A percentile compares a stretch with the other conserved stretches of the same genome.
These are phyloP conservation scores for Exserohilum rostratum DNA, from an alignment of 2,329 filamentous ascomycete genomes.

Conservation along the genomic window DNA sequence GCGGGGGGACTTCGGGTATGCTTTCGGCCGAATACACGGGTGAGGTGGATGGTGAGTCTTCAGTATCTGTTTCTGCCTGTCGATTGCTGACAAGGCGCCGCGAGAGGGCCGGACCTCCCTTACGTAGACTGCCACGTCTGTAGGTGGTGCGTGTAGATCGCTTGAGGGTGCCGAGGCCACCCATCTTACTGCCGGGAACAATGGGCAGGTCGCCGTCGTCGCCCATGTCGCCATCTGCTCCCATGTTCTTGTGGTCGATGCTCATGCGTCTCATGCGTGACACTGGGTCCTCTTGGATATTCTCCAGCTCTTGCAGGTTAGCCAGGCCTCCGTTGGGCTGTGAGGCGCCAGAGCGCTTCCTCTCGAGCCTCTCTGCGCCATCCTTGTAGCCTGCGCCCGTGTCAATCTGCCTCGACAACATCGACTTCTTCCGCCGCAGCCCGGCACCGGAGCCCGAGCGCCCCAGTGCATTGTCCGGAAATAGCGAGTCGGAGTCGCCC, in stretches of 20 bases:
- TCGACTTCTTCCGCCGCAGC: conserved; percentile 87
- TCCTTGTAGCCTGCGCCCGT: conserved; percentile 77
- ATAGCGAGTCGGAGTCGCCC: conserved; percentile 67
- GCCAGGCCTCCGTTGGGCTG: conserved; percentile 58
- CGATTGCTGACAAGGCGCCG: conserved; percentile 67
- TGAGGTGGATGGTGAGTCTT: conserved; percentile 58
- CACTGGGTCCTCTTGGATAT: conserved; percentile 79
- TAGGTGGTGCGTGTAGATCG: conserved; percentile 93
- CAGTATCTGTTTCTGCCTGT: conserved; percentile 66
- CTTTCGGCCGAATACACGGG: conserved; percentile 48
- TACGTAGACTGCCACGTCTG: conserved; percentile 82
- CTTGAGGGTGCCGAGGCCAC: conserved; percentile 78
- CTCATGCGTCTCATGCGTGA: conserved; percentile 73
- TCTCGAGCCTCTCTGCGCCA: conserved; percentile 78
- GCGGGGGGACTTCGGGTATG: conserved; percentile 43
- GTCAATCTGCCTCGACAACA: conserved; percentile 91
- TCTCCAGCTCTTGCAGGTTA: conserved; percentile 72
- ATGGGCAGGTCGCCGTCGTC: conserved; percentile 74
- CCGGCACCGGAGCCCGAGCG: conserved; percentile 63
- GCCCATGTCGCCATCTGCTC: conserved; percentile 44
- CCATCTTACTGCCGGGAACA: conserved; percentile 72
- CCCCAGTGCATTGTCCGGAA: conserved; percentile 61
- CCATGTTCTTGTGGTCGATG: conserved; percentile 54
- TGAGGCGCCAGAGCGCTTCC: conserved; percentile 66
- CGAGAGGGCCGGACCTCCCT: conserved; percentile 75